Evolutionary conservation across 1,284 basidiomycete species (phyloP).

Genomic region (Moniliophthora roreri): DNA sequence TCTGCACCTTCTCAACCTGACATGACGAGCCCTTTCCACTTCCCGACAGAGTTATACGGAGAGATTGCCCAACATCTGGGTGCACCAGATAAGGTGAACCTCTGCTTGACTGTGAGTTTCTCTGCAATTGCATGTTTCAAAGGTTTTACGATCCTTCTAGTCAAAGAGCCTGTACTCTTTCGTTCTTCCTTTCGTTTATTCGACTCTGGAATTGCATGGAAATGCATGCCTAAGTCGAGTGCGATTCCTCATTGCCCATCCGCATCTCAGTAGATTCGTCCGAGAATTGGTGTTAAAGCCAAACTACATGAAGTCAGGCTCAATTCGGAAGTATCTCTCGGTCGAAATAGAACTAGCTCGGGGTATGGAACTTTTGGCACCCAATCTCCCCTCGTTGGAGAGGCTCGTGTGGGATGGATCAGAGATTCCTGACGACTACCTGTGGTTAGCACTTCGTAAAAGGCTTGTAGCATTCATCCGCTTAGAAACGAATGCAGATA

Average conservation of each 20-base stretch:
- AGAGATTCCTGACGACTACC: constrained; percentile 45
- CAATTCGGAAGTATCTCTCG: background rate
- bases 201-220: background rate
- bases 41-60: background rate
- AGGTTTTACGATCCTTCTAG: background rate
- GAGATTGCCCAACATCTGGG: background rate
- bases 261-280: background rate
- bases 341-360: background rate
- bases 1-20: background rate
- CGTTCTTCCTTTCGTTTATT: constrained; percentile 1
- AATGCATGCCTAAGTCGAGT: background rate
- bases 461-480: constrained; percentile 31
- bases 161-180: background rate
- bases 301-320: background rate
- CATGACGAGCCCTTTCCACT: background rate
- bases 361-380: background rate
- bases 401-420: constrained; percentile 46
- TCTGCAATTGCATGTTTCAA: background rate
- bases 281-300: background rate
- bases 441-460: constrained; percentile 47
- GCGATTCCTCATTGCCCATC: background rate
- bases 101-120: background rate
- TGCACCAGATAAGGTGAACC: background rate
- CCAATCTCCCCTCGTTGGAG: background rate
- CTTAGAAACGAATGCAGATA: background rate